These are phyloP conservation scores for Cyphellophora attinorum DNA, from an alignment of 2,329 filamentous ascomycete species.

Conservation along the genomic window DNA sequence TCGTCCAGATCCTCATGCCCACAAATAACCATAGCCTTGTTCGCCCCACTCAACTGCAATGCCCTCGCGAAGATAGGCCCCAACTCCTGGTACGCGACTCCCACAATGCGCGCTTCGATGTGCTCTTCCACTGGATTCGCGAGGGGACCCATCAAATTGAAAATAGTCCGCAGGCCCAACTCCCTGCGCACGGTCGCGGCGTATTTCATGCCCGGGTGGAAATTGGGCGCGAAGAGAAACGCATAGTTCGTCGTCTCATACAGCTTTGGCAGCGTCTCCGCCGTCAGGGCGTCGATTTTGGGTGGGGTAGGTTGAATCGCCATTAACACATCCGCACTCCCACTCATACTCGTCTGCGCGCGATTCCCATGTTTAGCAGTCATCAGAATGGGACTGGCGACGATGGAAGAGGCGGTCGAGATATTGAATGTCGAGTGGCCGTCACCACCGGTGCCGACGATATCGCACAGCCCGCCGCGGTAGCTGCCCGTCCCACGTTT, in stretches of 20 bases:
- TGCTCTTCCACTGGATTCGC: conserved; percentile 79
- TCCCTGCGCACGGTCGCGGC: conserved; percentile 78
- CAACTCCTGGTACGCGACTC: conserved; percentile 78
- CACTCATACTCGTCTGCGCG: conserved; percentile 89
- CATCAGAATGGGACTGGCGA: conserved; percentile 75
- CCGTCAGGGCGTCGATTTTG: conserved; percentile 63
- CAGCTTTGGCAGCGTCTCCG: conserved; percentile 59
- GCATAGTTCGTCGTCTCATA: conserved; percentile 81
- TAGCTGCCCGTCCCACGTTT: conserved; percentile 63
- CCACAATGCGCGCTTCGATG: conserved; percentile 86
- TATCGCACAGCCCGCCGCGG: conserved; percentile 78
- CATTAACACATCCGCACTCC: conserved; percentile 83
- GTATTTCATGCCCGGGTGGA: conserved; percentile 89
- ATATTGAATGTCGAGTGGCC: conserved; percentile 98
- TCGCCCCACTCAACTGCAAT: conserved; percentile 62
- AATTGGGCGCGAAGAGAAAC: conserved; percentile 91
- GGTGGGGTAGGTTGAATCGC: conserved; percentile 64
- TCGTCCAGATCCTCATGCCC: conserved; percentile 94
- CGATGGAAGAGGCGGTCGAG: conserved; percentile 85
- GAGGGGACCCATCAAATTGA: conserved; percentile 89
- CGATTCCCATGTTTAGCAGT: conserved; percentile 94
- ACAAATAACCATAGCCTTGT: conserved; percentile 83
- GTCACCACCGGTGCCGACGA: conserved; percentile 94
- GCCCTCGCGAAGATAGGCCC: conserved; percentile 85
- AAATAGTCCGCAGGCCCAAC: conserved; percentile 90